A percentile compares a stretch with the other conserved stretches of the same genome.
Conservation (phyloP, 257 asterid species). For the Solanum sitiens region DNA sequence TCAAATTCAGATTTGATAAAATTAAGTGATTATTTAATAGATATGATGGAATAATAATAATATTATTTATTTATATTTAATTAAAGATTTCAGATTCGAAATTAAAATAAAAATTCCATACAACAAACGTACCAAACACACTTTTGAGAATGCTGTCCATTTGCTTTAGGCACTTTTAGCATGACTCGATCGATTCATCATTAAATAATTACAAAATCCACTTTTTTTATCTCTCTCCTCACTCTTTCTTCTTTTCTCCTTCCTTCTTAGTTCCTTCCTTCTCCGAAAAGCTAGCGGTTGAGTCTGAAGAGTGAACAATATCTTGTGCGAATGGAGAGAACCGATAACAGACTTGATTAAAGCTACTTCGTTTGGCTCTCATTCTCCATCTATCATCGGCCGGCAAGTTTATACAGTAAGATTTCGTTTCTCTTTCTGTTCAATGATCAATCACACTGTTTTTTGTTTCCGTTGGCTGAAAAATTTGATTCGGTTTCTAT, state of each 20-base stretch:
- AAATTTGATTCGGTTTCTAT: neutral
- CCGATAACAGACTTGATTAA: neutral
- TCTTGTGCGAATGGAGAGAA: neutral
- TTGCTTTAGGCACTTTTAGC: neutral
- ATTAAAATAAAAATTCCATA: neutral
- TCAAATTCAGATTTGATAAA: neutral
- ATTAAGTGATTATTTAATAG: neutral
- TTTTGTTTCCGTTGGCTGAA: neutral
- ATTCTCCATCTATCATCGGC: neutral
- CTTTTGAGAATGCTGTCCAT: neutral
- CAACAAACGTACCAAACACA: neutral
- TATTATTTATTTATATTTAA: neutral
- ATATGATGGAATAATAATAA: neutral
- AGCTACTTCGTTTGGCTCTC: neutral
- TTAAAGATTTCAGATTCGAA: neutral
- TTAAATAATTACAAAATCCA: too few relatives aligned
- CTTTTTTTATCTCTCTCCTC: neutral
- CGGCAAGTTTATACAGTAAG: neutral
- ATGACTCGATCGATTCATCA: neutral
- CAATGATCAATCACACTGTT: neutral
- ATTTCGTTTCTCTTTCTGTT: neutral
- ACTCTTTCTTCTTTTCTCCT: neutral
- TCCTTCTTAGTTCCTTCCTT: slow-evolving; percentile 2
- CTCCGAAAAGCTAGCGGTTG: slow-evolving; percentile 2
- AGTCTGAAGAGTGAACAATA: neutral